A percentile compares a stretch with the other conserved stretches of the same genome.
phyloP scores from a whole-genome alignment of 2,329 filamentous ascomycete genomes.

The Sporothrix luriei region DNA sequence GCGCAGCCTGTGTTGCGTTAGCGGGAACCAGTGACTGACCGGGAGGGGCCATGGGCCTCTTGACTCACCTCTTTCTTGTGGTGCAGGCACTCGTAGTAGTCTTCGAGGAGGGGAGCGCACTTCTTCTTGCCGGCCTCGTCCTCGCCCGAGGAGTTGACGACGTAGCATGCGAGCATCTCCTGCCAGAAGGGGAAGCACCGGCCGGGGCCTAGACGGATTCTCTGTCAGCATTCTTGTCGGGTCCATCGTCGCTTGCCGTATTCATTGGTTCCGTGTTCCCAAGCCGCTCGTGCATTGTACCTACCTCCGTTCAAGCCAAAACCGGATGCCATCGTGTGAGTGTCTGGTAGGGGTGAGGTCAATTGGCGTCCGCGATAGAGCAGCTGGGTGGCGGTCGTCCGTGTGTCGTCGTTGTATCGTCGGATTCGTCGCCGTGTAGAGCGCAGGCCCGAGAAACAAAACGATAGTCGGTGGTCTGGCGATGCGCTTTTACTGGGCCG shows the following conservation, averaged over 20 bases:
- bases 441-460: not conserved
- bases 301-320: conserved; percentile 79
- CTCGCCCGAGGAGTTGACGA: conserved; percentile 82
- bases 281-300: conserved; percentile 40
- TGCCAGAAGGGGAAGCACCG: conserved; percentile 99
- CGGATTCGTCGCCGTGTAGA: conserved; percentile 11
- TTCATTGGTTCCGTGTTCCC: not conserved
- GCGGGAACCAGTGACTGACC: conserved; percentile 14
- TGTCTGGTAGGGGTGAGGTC: not conserved
- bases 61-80: conserved; percentile 90
- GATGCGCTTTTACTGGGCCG: conserved; percentile 19
- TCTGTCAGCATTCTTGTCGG: conserved; percentile 24
- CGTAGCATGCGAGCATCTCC: conserved; percentile 97
- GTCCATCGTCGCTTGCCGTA: not conserved
- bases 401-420: not conserved
- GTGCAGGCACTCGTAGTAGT: conserved; percentile 98
- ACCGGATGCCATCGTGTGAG: conserved; percentile 70
- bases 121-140: conserved; percentile 82
- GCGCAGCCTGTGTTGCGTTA: conserved; percentile 62
- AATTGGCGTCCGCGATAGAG: conserved; percentile 20
- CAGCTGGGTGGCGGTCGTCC: not conserved
- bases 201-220: conserved; percentile 53
- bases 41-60: not conserved
- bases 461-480: conserved; percentile 21
- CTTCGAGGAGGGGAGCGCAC: conserved; percentile 81